A percentile compares a stretch with the other conserved stretches of the same genome.
phyloP scores from a whole-genome alignment of 2,329 filamentous ascomycete species.

The Penicillium sclerotiorum region DNA sequence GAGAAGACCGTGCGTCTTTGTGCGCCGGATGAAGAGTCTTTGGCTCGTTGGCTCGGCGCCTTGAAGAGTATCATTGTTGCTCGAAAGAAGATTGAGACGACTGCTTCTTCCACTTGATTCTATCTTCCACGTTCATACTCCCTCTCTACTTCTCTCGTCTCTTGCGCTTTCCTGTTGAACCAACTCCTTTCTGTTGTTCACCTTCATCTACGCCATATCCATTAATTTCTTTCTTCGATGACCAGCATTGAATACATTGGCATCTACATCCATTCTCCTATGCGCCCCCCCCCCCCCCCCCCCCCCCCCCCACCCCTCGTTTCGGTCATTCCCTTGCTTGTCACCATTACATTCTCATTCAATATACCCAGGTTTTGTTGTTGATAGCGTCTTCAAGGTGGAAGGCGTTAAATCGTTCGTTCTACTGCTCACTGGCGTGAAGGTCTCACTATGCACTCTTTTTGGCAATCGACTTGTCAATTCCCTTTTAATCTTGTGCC shows the following conservation, averaged over 20 bases:
- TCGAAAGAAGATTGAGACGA: conserved; percentile 36
- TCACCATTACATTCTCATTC: conserved; percentile 5
- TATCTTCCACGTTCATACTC: neutral
- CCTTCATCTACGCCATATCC: neutral
- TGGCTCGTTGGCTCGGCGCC: conserved; percentile 83
- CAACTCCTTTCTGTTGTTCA: neutral
- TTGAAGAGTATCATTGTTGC: conserved; percentile 70
- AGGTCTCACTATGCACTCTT: neutral
- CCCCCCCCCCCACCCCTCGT: no score
- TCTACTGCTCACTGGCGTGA: conserved; percentile 1
- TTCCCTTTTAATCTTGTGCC: neutral
- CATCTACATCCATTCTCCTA: neutral
- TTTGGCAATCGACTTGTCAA: conserved; percentile 2
- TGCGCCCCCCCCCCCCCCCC: neutral
- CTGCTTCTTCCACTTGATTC: conserved; percentile 12
- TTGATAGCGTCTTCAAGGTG: conserved; percentile 10
- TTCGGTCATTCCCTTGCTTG: conserved; percentile 7
- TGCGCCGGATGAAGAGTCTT: conserved; percentile 75
- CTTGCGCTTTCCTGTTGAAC: neutral
- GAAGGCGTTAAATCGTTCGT: conserved; percentile 17
- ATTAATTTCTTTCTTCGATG: neutral
- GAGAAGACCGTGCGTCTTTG: conserved; percentile 82
- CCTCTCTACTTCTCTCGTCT: neutral
- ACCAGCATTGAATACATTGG: neutral
- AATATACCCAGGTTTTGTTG: conserved; percentile 26